phyloP scores from a whole-genome alignment of 2,329 filamentous ascomycete genomes.

The Fusarium sp. region DNA sequence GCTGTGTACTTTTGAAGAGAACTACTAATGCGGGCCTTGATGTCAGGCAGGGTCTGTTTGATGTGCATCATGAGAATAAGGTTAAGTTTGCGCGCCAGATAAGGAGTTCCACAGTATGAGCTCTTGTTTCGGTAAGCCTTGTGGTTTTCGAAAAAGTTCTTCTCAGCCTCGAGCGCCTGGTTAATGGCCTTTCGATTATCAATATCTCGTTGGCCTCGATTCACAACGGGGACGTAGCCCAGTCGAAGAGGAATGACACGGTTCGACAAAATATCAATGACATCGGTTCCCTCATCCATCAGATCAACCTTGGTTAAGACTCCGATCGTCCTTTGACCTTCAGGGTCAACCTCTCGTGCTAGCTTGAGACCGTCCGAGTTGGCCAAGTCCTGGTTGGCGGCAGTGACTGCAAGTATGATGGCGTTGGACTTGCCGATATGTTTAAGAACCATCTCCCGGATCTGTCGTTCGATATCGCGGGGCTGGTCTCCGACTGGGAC shows the following conservation, averaged over 20 bases:
- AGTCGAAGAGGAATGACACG: slow-evolving; percentile 94
- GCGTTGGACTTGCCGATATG: slow-evolving; percentile 99
- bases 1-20: slow-evolving; percentile 90
- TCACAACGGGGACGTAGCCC: slow-evolving; percentile 97
- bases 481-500: slow-evolving; percentile 97
- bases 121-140: slow-evolving; percentile 99
- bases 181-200: slow-evolving; percentile 97
- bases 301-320: slow-evolving; percentile 98
- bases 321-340: slow-evolving; percentile 97
- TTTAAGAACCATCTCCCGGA: slow-evolving; percentile 97
- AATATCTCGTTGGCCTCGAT: slow-evolving; percentile 96
- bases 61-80: slow-evolving; percentile 99
- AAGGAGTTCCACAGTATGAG: slow-evolving; percentile 97
- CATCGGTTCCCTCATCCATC: slow-evolving; percentile 98
- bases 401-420: slow-evolving; percentile 95
- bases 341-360: slow-evolving; percentile 94
- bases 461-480: slow-evolving; percentile 95
- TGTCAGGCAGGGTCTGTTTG: slow-evolving; percentile 98
- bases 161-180: slow-evolving; percentile 90
- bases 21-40: slow-evolving; percentile 95
- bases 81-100: slow-evolving; percentile 95
- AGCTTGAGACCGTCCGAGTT: slow-evolving; percentile 98
- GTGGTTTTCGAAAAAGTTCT: slow-evolving; percentile 97
- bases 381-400: slow-evolving; percentile 96
- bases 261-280: slow-evolving; percentile 97